Conservation (phyloP, 352 stramenopile species). For the Globisporangium emineosum region DNA sequence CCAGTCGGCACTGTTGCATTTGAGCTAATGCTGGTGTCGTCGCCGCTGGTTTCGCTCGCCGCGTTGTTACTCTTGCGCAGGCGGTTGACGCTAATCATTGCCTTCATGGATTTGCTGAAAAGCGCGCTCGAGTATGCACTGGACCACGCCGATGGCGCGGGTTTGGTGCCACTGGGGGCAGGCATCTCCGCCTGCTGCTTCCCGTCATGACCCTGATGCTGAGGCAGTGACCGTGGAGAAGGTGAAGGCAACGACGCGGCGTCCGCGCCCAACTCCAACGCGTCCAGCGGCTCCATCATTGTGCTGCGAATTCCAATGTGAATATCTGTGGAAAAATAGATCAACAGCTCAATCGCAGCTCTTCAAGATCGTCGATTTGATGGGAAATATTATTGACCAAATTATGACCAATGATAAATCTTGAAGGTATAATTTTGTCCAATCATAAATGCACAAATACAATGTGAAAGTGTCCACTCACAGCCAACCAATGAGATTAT, state of each 20-base stretch:
- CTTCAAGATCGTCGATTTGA: slow-evolving; percentile 10
- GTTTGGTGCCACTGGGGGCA: not conserved
- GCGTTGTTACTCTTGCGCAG: slow-evolving; percentile 1
- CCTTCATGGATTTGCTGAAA: slow-evolving; percentile 44
- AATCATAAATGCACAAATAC: not conserved
- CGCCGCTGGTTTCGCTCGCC: not conserved
- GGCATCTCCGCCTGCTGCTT: not conserved
- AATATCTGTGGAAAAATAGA: not conserved
- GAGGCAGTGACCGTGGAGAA: not conserved
- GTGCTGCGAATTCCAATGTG: not conserved
- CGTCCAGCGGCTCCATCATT: slow-evolving; percentile 15
- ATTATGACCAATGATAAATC: slow-evolving; percentile 1
- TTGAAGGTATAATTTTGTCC: not conserved
- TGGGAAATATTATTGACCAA: too few relatives aligned
- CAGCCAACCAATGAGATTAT: not conserved
- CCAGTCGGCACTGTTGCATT: not conserved
- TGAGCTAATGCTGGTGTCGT: not conserved
- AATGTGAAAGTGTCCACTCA: too few relatives aligned
- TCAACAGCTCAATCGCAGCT: not conserved
- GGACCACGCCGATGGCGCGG: slow-evolving; percentile 9
- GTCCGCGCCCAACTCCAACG: slow-evolving; percentile 5
- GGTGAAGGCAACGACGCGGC: not conserved
- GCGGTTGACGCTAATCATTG: slow-evolving; percentile 40
- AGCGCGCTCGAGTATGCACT: slow-evolving; percentile 40
- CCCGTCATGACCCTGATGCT: not conserved